phyloP scores from a whole-genome alignment of 208 protist species.

The Vickermania ingenoplastis region DNA sequence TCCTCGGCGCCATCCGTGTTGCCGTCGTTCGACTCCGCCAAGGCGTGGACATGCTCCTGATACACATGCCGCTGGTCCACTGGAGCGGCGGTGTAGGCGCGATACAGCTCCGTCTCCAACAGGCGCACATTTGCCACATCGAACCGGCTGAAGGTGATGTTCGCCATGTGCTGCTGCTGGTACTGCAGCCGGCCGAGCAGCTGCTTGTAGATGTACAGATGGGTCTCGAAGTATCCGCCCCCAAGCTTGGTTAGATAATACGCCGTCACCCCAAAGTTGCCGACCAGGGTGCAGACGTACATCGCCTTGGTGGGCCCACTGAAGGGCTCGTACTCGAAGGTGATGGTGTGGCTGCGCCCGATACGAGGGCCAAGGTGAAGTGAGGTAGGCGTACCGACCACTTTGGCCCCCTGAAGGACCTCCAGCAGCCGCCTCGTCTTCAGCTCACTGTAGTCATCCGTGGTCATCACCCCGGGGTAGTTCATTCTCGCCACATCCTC shows the following conservation, averaged over 20 bases:
- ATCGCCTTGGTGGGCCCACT: slow-evolving; percentile 66
- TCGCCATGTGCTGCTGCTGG: slow-evolving; percentile 19
- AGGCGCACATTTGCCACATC: slow-evolving; percentile 55
- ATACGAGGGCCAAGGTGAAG: slow-evolving; percentile 49
- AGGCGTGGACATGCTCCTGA: slow-evolving; percentile 42
- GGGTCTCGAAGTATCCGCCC: slow-evolving; percentile 69
- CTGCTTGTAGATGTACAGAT: slow-evolving; percentile 78
- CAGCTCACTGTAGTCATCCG: slow-evolving; percentile 78
- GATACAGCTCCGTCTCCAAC: slow-evolving; percentile 50
- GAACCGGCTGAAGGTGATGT: slow-evolving; percentile 42
- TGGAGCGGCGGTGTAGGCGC: slow-evolving; percentile 28
- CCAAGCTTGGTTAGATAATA: slow-evolving; percentile 71
- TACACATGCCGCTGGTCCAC: slow-evolving; percentile 18
- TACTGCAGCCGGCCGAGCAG: slow-evolving; percentile 56
- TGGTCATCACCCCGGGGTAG: slow-evolving; percentile 82
- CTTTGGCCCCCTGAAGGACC: slow-evolving; percentile 59
- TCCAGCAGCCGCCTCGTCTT: slow-evolving; percentile 72
- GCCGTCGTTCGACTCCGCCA: slow-evolving; percentile 56
- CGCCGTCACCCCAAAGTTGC: slow-evolving; percentile 64
- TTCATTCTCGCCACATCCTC: slow-evolving; percentile 81
- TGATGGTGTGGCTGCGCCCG: slow-evolving; percentile 62
- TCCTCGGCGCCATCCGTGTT: slow-evolving; percentile 35
- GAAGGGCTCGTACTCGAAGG: slow-evolving; percentile 76
- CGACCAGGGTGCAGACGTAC: slow-evolving; percentile 63
- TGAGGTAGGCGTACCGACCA: slow-evolving; percentile 61